Evolutionary conservation across 352 stramenopile species (phyloP).

Genomic region (Thalassiosira pacifica): DNA sequence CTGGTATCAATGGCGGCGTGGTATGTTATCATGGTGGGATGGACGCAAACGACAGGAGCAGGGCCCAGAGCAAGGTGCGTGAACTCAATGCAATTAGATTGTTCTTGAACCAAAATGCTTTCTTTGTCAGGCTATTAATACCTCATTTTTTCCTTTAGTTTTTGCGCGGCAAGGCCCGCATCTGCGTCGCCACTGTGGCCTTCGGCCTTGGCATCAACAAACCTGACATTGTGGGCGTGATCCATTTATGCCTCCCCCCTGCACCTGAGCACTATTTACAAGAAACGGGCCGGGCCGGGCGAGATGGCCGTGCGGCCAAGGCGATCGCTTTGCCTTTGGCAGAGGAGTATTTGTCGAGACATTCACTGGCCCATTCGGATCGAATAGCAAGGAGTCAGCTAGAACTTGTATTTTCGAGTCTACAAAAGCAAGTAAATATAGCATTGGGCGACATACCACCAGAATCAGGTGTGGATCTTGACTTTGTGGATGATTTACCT

Average conservation of each 20-base stretch:
- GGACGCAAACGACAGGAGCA: constrained; percentile 75
- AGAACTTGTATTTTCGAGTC: constrained; percentile 60
- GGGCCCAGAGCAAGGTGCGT: constrained; percentile 80
- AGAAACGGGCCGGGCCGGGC: constrained; percentile 94
- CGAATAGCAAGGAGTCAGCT: constrained; percentile 79
- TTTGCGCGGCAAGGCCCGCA: constrained; percentile 88
- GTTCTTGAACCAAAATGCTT: not conserved
- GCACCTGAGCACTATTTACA: constrained; percentile 96
- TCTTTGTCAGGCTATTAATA: constrained; percentile 3
- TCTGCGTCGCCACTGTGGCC: constrained; percentile 94
- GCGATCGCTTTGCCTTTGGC: constrained; percentile 79
- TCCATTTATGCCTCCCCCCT: constrained; percentile 95
- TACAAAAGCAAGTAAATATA: constrained; percentile 54
- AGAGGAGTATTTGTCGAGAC: constrained; percentile 76
- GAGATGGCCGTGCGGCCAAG: constrained; percentile 88
- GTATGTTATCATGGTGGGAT: constrained; percentile 90
- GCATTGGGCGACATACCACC: constrained; percentile 58
- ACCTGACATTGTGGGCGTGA: constrained; percentile 93
- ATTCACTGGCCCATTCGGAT: constrained; percentile 83
- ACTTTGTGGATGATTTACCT: constrained; percentile 63
- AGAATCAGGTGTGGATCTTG: constrained; percentile 44
- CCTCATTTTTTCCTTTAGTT: constrained; percentile 82
- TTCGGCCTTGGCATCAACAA: constrained; percentile 99
- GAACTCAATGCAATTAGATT: not conserved
- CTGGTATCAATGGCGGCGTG: constrained; percentile 77